Conservation (phyloP, 495 filamentous ascomycete genomes). For the Pyrenula aspistea region DNA sequence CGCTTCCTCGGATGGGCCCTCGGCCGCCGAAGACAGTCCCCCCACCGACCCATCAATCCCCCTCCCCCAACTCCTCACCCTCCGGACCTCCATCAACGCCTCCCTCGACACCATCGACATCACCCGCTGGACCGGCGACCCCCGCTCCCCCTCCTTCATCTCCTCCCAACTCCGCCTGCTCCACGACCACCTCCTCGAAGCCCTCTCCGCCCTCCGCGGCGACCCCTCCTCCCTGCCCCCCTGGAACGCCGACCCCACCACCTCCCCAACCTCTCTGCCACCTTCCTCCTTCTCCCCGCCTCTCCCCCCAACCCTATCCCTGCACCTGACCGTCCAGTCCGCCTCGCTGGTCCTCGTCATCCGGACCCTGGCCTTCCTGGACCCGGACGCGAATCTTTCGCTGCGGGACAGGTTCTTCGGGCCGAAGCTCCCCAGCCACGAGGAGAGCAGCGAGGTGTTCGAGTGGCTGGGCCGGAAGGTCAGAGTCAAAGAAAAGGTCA, state of each 20-base stretch:
- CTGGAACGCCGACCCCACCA: not conserved
- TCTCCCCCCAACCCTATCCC: constrained; percentile 46
- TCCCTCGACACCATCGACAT: constrained; percentile 69
- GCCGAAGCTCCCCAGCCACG: constrained; percentile 46
- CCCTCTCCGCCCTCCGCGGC: constrained; percentile 45
- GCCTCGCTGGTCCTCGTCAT: constrained; percentile 66
- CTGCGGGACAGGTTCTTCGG: constrained; percentile 44
- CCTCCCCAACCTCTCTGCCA: not conserved
- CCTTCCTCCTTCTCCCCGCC: constrained; percentile 39
- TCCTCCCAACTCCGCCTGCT: constrained; percentile 69
- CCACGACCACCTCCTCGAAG: constrained; percentile 62
- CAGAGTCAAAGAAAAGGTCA: constrained; percentile 76
- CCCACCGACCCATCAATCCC: constrained; percentile 33
- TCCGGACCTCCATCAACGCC: constrained; percentile 63
- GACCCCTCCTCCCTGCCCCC: not conserved
- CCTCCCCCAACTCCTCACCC: constrained; percentile 55
- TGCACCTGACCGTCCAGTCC: constrained; percentile 69
- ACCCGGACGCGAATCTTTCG: constrained; percentile 42
- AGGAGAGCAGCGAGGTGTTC: constrained; percentile 70
- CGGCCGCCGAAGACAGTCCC: constrained; percentile 21
- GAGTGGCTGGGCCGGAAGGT: constrained; percentile 54
- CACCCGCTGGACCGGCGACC: constrained; percentile 53
- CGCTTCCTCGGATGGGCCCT: constrained; percentile 8
- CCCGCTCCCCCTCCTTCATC: constrained; percentile 52
- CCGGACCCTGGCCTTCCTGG: constrained; percentile 60